Conservation (phyloP, 2,329 filamentous ascomycete species). For the Fusarium compactum region DNA sequence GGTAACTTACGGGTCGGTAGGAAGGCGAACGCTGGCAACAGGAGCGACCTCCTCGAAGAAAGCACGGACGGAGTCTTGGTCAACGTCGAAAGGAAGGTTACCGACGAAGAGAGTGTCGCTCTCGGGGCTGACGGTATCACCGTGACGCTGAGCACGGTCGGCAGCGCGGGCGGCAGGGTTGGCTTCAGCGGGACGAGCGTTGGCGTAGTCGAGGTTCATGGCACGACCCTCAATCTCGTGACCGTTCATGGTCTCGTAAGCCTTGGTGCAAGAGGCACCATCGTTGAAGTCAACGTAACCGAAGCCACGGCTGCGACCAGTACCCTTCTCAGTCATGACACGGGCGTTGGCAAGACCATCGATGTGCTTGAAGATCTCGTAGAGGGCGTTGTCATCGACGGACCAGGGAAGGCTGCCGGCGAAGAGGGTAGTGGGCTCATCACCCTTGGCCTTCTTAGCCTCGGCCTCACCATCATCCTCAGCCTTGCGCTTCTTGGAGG, state of each 20-base stretch:
- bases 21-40: constrained; percentile 85
- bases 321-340: constrained; percentile 85
- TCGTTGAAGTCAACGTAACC: constrained; percentile 90
- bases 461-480: constrained; percentile 62
- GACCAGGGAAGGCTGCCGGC: constrained; percentile 93
- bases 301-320: constrained; percentile 89
- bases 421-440: constrained; percentile 76
- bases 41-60: constrained; percentile 79
- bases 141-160: constrained; percentile 76
- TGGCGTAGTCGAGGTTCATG: constrained; percentile 84
- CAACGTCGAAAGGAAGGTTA: constrained; percentile 87
- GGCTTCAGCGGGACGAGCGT: constrained; percentile 69
- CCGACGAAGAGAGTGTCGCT: constrained; percentile 91
- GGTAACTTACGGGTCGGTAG: constrained; percentile 78
- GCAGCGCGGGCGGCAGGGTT: constrained; percentile 68
- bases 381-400: constrained; percentile 85
- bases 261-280: constrained; percentile 75
- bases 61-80: constrained; percentile 79
- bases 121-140: constrained; percentile 82
- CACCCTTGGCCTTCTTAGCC: constrained; percentile 77
- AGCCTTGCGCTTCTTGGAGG: constrained; percentile 62
- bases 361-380: constrained; percentile 83
- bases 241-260: constrained; percentile 80
- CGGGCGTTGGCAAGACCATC: constrained; percentile 79
- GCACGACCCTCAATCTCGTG: constrained; percentile 78